Base-by-base conservation (phyloP, 108 stramenopile genomes). In the Cyclostephanos tholiformis region DNA sequence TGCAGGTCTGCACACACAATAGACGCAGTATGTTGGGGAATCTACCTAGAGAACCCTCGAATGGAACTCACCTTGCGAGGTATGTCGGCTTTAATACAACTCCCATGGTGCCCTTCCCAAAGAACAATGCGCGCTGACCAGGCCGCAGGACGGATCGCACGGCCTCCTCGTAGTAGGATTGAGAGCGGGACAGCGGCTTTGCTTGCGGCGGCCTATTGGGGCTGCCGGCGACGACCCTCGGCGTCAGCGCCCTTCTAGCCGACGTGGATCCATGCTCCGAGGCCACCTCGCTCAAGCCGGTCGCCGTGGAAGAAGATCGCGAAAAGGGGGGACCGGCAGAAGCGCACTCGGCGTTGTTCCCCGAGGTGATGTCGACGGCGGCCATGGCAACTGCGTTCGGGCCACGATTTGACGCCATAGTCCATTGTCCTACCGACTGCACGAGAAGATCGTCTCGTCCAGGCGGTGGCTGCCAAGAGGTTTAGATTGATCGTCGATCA, bases 391-490 rank as follows among this genome's bases (percentile, higher is more conserved):
- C 67, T 6, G 91, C 92, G 73, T 77, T 79, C 5, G 92, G 85
- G 23, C 92, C 92, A 53, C 91, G 87, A 71, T 95, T 95, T 52
- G 87, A 88, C 8, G 91, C 91, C 90, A 91, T 95, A 32, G 94
- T 92, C 94, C 91, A 95, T 66, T 95, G 87, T 67, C 91, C 91
- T 72, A 75, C 82, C 9, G 94, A 92, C 74, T 86, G 83, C 17
- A 78, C 66, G 35, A 86, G 76, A 26, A 92, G 68, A 32, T 90
- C 80, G 23, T 75, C 71, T 52, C 88, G 80, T 50, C 94, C 94
- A 1, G 94, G 92, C 9, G 91, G 93, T 46, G 74, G 79, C 44
- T 75, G 63, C 16, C 13, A 14, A 14, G 13, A 14, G 8, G 44
- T 46, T 46, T 46, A 13, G 44, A 53, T 46, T 0, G 44, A 46